Conservation (phyloP, 768 basidiomycete genomes). For the Paxillus rubicundulus region DNA sequence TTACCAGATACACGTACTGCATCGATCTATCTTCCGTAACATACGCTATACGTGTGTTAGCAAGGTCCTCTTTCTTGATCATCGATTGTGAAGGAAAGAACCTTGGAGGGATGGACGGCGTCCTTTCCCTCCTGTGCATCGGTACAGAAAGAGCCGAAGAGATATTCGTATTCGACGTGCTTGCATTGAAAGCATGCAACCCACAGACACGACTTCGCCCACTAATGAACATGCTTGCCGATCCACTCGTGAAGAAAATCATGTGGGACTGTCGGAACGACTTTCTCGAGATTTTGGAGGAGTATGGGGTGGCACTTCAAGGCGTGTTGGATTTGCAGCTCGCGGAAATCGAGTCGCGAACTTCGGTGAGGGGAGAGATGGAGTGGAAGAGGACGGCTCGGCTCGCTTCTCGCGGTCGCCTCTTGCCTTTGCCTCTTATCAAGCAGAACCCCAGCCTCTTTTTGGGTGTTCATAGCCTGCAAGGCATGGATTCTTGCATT, state of each 20-base stretch:
- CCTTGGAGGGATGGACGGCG: constrained; percentile 31
- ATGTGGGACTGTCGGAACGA: constrained; percentile 45
- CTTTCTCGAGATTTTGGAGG: constrained; percentile 33
- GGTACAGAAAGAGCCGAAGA: constrained; percentile 30
- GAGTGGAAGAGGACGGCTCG: constrained; percentile 28
- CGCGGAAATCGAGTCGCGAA: constrained; percentile 35
- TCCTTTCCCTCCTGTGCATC: constrained; percentile 37
- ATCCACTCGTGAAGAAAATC: constrained; percentile 33
- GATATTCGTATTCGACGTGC: constrained; percentile 38
- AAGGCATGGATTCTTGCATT: constrained; percentile 37
- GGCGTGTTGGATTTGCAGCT: constrained; percentile 42
- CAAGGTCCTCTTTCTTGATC: constrained; percentile 26
- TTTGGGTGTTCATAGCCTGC: constrained; percentile 32
- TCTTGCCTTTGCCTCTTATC: constrained; percentile 22
- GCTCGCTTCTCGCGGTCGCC: constrained; percentile 22
- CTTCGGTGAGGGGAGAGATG: constrained; percentile 21
- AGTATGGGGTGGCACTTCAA: constrained; percentile 28
- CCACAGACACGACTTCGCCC: constrained; percentile 14
- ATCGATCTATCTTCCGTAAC: constrained; percentile 9
- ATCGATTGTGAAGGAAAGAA: constrained; percentile 42
- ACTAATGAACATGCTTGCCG: constrained; percentile 29
- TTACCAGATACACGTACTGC: constrained; percentile 22
- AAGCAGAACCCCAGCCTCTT: constrained; percentile 26
- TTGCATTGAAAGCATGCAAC: constrained; percentile 22
- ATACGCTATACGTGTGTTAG: constrained; percentile 19